A percentile compares a stretch with the other conserved stretches of the same genome.
phyloP scores from a whole-genome alignment of 345 rosid genomes.

The Angophora floribunda region DNA sequence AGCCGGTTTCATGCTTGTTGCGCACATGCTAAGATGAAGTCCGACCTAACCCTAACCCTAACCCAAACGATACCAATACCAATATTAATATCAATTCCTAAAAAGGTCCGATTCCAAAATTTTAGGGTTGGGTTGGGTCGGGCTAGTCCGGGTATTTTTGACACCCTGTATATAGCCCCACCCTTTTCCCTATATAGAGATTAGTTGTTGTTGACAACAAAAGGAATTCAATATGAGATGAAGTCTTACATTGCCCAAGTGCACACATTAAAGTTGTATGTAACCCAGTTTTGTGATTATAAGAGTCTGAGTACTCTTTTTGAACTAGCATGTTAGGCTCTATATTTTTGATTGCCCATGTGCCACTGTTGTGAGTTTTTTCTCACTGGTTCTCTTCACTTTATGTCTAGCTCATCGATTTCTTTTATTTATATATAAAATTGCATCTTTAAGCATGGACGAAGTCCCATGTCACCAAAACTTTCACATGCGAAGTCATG shows the following conservation, averaged over 20 bases:
- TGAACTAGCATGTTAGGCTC: neutral
- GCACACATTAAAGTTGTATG: neutral
- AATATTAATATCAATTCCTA: no score
- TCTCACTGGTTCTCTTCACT: neutral
- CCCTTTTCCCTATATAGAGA: neutral
- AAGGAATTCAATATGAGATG: neutral
- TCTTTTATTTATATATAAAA: no score
- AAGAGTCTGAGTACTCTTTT: neutral
- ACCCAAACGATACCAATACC: no score
- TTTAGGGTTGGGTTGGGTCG: no score
- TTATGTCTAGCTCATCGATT: neutral
- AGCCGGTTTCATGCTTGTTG: no score
- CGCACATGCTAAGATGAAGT: no score
- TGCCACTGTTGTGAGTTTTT: neutral
- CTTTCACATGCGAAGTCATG: no score
- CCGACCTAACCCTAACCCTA: no score
- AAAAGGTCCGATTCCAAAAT: no score
- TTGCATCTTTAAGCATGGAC: no score
- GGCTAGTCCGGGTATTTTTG: no score
- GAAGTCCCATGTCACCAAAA: no score
- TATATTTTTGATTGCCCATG: rapidly evolving
- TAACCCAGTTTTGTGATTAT: rapidly evolving
- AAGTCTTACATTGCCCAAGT: neutral
- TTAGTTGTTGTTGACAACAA: neutral
- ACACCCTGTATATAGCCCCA: neutral